These are phyloP conservation scores for Linnemannia hyalina DNA, from an alignment of 192 early-diverging fungal species.

Conservation along the genomic window DNA sequence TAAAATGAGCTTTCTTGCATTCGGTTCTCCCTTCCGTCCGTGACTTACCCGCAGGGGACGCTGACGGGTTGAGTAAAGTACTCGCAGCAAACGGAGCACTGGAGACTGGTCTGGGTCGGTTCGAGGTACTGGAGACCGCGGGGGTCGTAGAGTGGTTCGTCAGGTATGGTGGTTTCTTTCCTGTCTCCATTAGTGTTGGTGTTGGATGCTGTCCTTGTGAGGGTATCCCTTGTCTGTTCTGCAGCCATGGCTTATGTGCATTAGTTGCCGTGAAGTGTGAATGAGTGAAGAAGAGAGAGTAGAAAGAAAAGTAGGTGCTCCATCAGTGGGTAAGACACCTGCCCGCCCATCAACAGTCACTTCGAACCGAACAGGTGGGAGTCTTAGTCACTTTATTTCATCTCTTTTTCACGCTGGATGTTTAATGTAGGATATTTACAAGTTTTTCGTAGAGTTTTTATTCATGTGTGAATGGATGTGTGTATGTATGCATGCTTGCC, in stretches of 20 bases:
- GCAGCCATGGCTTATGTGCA: conserved; percentile 9
- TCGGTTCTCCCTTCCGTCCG: not conserved
- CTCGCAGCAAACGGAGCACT: conserved; percentile 56
- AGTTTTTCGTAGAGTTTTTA: not conserved
- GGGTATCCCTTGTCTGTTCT: conserved; percentile 6
- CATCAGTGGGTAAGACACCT: not conserved
- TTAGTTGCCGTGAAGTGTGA: not conserved
- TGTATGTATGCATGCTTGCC: not conserved
- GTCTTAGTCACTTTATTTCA: not conserved
- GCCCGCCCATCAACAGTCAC: not conserved
- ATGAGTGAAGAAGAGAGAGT: not conserved
- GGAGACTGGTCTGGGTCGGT: conserved; percentile 49
- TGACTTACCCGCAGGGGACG: conserved; percentile 47
- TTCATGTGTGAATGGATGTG: conserved; percentile 4
- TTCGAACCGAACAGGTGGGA: not conserved
- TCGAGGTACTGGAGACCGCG: conserved; percentile 53
- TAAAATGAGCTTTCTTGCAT: not conserved
- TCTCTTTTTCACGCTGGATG: not conserved
- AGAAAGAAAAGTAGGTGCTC: not conserved
- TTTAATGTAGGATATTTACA: not conserved
- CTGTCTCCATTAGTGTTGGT: not conserved
- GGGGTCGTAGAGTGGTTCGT: conserved; percentile 40
- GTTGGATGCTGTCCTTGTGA: not conserved
- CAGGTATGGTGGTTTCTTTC: not conserved
- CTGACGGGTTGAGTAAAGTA: conserved; percentile 56